A percentile compares a stretch with the other conserved stretches of the same genome.
Evolutionary conservation across 1,139 yeast genomes (phyloP).

Genomic region (Blastobotrys raffinosifermentans): DNA sequence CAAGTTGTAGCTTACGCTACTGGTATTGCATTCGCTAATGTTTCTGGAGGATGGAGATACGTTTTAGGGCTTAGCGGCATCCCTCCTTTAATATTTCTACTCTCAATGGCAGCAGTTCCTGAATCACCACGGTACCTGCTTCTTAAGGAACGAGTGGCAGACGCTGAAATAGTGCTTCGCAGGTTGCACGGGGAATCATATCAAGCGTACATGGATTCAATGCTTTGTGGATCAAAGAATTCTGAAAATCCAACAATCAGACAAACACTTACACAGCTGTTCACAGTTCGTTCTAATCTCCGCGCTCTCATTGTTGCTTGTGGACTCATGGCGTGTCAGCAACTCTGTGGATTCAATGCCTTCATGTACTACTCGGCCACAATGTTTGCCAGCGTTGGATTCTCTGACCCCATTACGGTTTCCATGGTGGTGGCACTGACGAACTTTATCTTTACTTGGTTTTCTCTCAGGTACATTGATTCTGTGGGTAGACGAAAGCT

Average conservation of each 20-base stretch:
- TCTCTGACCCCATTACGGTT: slow-evolving; percentile 55
- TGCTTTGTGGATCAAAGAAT: slow-evolving; percentile 10
- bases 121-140: slow-evolving; percentile 57
- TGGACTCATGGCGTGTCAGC: slow-evolving; percentile 68
- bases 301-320: slow-evolving; percentile 64
- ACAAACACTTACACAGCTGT: slow-evolving; percentile 5
- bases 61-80: slow-evolving; percentile 38
- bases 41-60: slow-evolving; percentile 37
- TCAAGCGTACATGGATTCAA: slow-evolving; percentile 28
- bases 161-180: slow-evolving; percentile 37
- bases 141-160: slow-evolving; percentile 34
- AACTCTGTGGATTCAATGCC: slow-evolving; percentile 69
- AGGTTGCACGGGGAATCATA: slow-evolving; percentile 37
- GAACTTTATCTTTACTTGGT: slow-evolving; percentile 58
- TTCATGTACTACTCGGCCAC: slow-evolving; percentile 71
- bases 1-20: slow-evolving; percentile 40
- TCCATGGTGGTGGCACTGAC: slow-evolving; percentile 62
- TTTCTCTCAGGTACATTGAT: slow-evolving; percentile 56
- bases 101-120: slow-evolving; percentile 42
- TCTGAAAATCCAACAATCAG: slow-evolving; percentile 4
- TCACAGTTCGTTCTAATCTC: slow-evolving; percentile 39
- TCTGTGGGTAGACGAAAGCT: slow-evolving; percentile 57
- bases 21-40: slow-evolving; percentile 27
- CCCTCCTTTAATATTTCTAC: slow-evolving; percentile 37
- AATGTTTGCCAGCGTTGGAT: slow-evolving; percentile 55